Evolutionary conservation across 148 eudicot genomes (phyloP).

Genomic region (Chenopodium suecicum): DNA sequence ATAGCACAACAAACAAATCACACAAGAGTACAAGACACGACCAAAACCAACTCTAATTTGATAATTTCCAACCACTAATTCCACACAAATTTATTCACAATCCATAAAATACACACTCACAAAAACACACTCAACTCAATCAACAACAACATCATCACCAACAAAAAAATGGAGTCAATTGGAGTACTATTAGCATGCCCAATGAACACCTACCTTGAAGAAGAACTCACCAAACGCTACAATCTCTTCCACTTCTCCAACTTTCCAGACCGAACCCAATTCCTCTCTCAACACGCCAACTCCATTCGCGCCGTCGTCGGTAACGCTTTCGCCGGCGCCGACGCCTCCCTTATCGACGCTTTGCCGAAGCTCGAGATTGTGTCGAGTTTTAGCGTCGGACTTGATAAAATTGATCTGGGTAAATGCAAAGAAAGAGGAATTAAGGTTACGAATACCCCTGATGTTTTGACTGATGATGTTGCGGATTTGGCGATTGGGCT

Average conservation of each 20-base stretch:
- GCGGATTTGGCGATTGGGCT: constrained; percentile 82
- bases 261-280: constrained; percentile 25
- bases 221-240: constrained; percentile 34
- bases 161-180: constrained; percentile 39
- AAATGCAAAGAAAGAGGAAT: constrained; percentile 73
- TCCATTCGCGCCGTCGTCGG: constrained; percentile 76
- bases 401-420: constrained; percentile 74
- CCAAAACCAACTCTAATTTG: too few relatives aligned
- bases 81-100: too few relatives aligned
- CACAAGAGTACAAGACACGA: too few relatives aligned
- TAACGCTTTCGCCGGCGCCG: constrained; percentile 52
- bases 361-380: constrained; percentile 74
- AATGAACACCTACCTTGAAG: constrained; percentile 47
- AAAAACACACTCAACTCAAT: not conserved
- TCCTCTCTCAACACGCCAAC: constrained; percentile 39
- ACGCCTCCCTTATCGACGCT: constrained; percentile 58
- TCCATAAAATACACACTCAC: not conserved
- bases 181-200: constrained; percentile 40
- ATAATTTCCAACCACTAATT: too few relatives aligned
- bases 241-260: constrained; percentile 39
- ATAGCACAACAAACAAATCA: too few relatives aligned
- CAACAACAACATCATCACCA: too few relatives aligned
- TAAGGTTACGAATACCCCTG: constrained; percentile 79
- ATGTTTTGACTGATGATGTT: constrained; percentile 87
- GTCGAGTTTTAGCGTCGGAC: constrained; percentile 69